phyloP scores from a whole-genome alignment of 2,329 filamentous ascomycete species.

The Thermothelomyces thermophilus region DNA sequence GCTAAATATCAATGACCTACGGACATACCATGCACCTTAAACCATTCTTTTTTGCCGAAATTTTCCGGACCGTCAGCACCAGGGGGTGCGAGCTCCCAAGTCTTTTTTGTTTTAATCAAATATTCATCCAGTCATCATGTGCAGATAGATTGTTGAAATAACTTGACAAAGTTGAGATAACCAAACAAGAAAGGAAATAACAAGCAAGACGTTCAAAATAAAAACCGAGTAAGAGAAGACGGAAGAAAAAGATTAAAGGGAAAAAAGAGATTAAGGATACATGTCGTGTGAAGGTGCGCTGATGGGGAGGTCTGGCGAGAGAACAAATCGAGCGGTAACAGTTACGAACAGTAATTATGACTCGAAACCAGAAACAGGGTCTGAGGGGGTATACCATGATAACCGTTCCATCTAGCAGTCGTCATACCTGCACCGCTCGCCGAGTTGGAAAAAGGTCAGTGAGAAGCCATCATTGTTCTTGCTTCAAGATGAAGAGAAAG shows the following conservation, averaged over 20 bases:
- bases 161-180: no score
- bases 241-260: no score
- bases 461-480: background rate
- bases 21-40: background rate
- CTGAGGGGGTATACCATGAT: constrained; percentile 8
- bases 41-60: background rate
- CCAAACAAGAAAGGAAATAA: no score
- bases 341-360: background rate
- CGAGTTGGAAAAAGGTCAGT: background rate
- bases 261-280: constrained; percentile 6
- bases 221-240: no score
- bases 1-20: background rate
- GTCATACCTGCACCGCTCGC: background rate
- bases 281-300: background rate
- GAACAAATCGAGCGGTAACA: background rate
- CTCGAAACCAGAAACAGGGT: background rate
- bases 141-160: no score
- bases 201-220: no score
- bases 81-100: background rate
- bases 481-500: background rate
- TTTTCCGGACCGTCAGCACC: background rate
- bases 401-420: background rate
- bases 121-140: constrained; percentile 5
- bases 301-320: background rate
- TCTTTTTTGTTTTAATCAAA: no score